Base-by-base conservation (phyloP, 768 basidiomycete genomes). In the Leccinum obscurum region DNA sequence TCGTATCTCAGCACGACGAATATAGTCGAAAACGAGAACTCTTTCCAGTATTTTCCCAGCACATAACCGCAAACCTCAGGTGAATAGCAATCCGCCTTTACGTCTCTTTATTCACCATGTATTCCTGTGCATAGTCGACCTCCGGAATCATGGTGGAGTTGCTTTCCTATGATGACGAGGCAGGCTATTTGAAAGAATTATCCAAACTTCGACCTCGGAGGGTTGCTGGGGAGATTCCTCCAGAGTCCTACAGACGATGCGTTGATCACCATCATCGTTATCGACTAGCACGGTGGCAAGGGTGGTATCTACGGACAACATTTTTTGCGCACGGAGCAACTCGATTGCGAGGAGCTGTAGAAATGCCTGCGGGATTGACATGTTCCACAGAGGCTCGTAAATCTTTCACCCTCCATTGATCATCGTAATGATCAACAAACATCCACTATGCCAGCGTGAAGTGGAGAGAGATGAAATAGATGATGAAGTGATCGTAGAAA, bases 301-400 rank as follows among this genome's bases (percentile, higher is more conserved):
- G 0, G 90, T 92, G 3, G 71, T 75, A 6, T 82, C 78, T 0
- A 87, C 81, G 13, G 74, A 68, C 39, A 90, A 78, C 17, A 81
- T 77, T 2, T 82, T 84, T 56, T 78, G 77, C 26, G 77, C 73
- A 14, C 88, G 80, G 4, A 74, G 63, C 3, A 77, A 77, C 73
- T 92, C 90, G 56, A 86, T 81, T 60, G 88, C 85, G 39, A 86
- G 71, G 39, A 95, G 78, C 71, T 99, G 97, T 6, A 83, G 80
- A 58, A 98, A 86, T 1, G 96, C 97, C 20, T 85, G 84, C 0
- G 87, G 83, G 60, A 97, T 91, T 10, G 92, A 89, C 97, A 99
- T 99, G 83, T 93, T 98, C 61, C 95, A 81, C 35, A 97, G 95
- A 0, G 95, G 93, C 68, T 98, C 96, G 75, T 95, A 99, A 49